Evolutionary conservation across 495 filamentous ascomycete species (phyloP).

Genomic region (Rhypophila decipiens): DNA sequence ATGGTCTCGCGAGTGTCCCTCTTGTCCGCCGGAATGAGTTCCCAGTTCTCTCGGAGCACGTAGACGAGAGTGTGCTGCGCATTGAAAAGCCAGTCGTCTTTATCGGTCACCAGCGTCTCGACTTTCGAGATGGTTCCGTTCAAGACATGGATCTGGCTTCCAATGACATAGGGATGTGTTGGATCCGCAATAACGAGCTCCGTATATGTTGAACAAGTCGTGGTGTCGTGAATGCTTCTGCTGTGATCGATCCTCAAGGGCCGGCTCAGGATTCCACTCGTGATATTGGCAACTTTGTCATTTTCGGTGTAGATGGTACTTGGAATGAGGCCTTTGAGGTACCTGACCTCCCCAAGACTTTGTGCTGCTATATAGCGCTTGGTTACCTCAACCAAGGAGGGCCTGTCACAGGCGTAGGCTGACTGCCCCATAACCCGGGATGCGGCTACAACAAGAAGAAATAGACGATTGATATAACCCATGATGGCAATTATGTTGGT

Average conservation of each 20-base stretch:
- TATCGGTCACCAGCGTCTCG: conserved; percentile 34
- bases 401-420: conserved; percentile 4
- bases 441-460: not conserved
- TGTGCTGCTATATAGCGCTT: conserved; percentile 33
- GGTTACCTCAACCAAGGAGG: conserved; percentile 5
- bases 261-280: conserved; percentile 31
- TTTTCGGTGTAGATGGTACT: conserved; percentile 34
- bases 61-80: conserved; percentile 39
- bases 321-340: conserved; percentile 5
- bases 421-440: not conserved
- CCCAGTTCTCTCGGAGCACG: conserved; percentile 34
- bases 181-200: conserved; percentile 38
- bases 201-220: conserved; percentile 38
- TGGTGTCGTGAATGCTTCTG: conserved; percentile 37
- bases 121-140: conserved; percentile 25
- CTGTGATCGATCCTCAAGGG: conserved; percentile 38
- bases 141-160: conserved; percentile 34
- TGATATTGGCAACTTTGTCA: conserved; percentile 27
- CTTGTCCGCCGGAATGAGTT: conserved; percentile 30
- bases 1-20: conserved; percentile 34
- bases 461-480: too few species aligned
- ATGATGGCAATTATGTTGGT: too few species aligned
- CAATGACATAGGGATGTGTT: conserved; percentile 40
- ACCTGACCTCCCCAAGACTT: conserved; percentile 21
- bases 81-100: conserved; percentile 41